These are phyloP conservation scores for Cordyceps tenuipes DNA, from an alignment of 2,329 filamentous ascomycete species.

Conservation along the genomic window DNA sequence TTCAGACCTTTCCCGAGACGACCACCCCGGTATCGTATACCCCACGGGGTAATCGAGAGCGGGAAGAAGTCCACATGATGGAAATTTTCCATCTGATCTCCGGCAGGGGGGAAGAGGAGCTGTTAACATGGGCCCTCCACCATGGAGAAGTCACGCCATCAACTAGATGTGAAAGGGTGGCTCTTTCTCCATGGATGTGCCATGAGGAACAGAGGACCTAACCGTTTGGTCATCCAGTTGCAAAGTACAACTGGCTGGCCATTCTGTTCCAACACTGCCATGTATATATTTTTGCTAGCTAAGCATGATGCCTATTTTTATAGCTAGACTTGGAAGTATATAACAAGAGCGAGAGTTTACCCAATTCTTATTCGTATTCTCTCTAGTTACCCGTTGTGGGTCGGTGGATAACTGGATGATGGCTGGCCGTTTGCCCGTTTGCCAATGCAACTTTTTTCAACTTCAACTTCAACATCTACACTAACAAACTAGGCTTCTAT, in stretches of 20 bases:
- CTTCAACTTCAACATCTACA: background rate
- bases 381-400: background rate
- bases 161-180: too few relatives aligned
- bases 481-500: background rate
- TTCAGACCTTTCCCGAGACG: background rate
- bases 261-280: too few relatives aligned
- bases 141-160: too few relatives aligned
- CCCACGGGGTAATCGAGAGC: constrained; percentile 5
- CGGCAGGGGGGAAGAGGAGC: background rate
- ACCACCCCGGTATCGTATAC: background rate
- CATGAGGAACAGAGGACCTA: background rate
- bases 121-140: background rate
- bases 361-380: too few relatives aligned
- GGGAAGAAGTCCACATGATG: constrained; percentile 1
- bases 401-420: background rate
- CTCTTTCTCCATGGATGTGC: background rate
- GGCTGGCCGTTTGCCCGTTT: background rate
- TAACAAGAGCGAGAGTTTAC: too few relatives aligned
- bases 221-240: too few relatives aligned
- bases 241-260: too few relatives aligned
- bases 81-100: background rate
- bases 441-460: background rate
- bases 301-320: too few relatives aligned
- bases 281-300: too few relatives aligned
- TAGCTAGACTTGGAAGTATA: too few relatives aligned